Conservation (phyloP, 2,329 filamentous ascomycete species). For the Microsporum audouinii region DNA sequence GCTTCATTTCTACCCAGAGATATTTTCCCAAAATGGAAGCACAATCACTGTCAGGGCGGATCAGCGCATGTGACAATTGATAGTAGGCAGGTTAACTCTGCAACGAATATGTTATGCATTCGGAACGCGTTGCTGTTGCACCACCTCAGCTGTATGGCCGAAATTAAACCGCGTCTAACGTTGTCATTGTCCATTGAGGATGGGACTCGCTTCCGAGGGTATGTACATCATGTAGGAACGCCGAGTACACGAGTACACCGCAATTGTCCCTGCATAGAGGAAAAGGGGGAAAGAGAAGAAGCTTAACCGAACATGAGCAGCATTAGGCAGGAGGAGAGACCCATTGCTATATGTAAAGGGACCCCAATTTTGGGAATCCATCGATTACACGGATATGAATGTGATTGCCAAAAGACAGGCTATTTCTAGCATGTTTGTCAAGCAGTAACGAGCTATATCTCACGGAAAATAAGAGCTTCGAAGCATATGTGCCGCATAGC, state of each 20-base stretch:
- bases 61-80: not conserved
- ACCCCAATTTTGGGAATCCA: not conserved
- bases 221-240: not conserved
- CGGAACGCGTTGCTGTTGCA: conserved; percentile 6
- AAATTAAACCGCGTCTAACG: not conserved
- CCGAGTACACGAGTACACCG: not conserved
- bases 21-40: not conserved
- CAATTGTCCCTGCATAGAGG: not conserved
- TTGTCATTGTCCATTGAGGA: not conserved
- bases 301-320: no score
- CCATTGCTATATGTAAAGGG: not conserved
- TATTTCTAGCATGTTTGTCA: conserved; percentile 3
- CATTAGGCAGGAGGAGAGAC: not conserved
- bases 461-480: not conserved
- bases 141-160: not conserved
- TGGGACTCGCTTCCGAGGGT: not conserved
- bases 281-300: not conserved
- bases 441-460: not conserved
- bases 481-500: not conserved
- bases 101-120: conserved; percentile 1
- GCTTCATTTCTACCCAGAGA: not conserved
- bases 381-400: not conserved
- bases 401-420: not conserved
- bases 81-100: not conserved
- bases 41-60: not conserved